Base-by-base conservation (phyloP, 2,329 filamentous ascomycete species). In the Sarocladium oryzae region DNA sequence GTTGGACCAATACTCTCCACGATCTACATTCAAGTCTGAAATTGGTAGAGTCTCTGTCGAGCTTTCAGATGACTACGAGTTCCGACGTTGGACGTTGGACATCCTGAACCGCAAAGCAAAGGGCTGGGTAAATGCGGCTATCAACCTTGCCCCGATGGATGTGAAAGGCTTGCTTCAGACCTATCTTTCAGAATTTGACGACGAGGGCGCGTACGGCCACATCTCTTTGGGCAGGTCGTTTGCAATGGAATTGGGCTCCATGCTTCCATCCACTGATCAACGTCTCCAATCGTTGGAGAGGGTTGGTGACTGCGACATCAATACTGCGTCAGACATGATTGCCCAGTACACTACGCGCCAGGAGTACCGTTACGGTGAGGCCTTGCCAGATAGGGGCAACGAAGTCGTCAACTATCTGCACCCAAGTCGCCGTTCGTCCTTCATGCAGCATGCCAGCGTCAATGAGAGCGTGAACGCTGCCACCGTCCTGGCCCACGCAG, bases 311-410 rank as follows among this genome's bases (percentile, higher is more conserved):
- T 81, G 82, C 51, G 82, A 82, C 55, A 85, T 96, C 65, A 96
- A 97, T 64, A 90, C 91, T 10, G 90, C 89, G 1, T 97, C 93
- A 2, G 92, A 97, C 64, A 96, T 99, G 60, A 83, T 99, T 63
- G 90, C 93, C 2, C 92, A 99, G 63, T 99, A 99, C 65, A 97
- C 92, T 3, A 95, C 90, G 23, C 86, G 93, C 33, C 95, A 99
- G 65, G 91, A 96, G 63, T 99, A 99, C 66, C 84, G 91, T 52
- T 92, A 92, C 62, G 83, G 89, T 10, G 89, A 96, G 63, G 79
- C 82, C 2, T 71, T 87, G 33, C 82, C 85, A 1, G 84, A 86
- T 53, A 81, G 84, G 54, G 82, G 85, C 53, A 75, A 78, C 53
- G 82, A 86, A 61, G 79, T 86, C 71, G 69, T 86, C 49, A 77